Percentiles rank a stretch among this genome's conserved stretches.
These are phyloP conservation scores for Fusarium paranaense DNA, from an alignment of 2,329 filamentous ascomycete species.

Conservation along the genomic window DNA sequence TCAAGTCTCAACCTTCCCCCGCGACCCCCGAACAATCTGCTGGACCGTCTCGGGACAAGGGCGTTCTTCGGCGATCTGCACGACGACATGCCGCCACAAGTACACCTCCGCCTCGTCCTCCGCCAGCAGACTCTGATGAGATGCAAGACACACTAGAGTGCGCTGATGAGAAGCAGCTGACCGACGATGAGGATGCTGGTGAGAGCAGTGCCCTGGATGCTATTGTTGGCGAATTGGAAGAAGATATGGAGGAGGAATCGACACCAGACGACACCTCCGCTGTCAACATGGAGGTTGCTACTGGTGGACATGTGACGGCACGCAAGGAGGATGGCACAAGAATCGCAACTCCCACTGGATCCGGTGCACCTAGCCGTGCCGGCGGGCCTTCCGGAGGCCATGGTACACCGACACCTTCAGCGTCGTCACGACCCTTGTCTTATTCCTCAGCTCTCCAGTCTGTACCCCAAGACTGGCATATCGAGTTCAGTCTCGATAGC, in stretches of 20 bases:
- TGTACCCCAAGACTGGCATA: slow-evolving; percentile 93
- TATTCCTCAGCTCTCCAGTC: slow-evolving; percentile 88
- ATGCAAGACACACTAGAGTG: slow-evolving; percentile 84
- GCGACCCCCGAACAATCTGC: slow-evolving; percentile 59
- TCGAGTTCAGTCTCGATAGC: slow-evolving; percentile 90
- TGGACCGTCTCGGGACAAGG: slow-evolving; percentile 68
- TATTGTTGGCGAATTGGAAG: slow-evolving; percentile 90
- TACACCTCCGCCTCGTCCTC: slow-evolving; percentile 62
- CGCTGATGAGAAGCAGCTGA: slow-evolving; percentile 88
- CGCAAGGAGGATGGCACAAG: slow-evolving; percentile 92
- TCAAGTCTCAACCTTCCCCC: slow-evolving; percentile 62
- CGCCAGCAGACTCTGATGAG: slow-evolving; percentile 69
- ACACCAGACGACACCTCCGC: slow-evolving; percentile 78
- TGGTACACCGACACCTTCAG: slow-evolving; percentile 60
- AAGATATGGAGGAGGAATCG: slow-evolving; percentile 80
- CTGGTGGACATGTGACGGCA: slow-evolving; percentile 88
- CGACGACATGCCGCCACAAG: slow-evolving; percentile 69
- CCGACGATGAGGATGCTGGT: slow-evolving; percentile 75
- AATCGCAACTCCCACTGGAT: slow-evolving; percentile 83
- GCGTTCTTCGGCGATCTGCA: slow-evolving; percentile 69
- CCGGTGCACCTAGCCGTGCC: slow-evolving; percentile 52
- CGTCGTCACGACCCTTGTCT: slow-evolving; percentile 76
- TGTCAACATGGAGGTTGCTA: slow-evolving; percentile 90
- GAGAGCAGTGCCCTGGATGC: slow-evolving; percentile 79
- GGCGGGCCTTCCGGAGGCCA: slow-evolving; percentile 56